Evolutionary conservation across 768 basidiomycete genomes (phyloP).

Genomic region (Amylocystis lapponica): DNA sequence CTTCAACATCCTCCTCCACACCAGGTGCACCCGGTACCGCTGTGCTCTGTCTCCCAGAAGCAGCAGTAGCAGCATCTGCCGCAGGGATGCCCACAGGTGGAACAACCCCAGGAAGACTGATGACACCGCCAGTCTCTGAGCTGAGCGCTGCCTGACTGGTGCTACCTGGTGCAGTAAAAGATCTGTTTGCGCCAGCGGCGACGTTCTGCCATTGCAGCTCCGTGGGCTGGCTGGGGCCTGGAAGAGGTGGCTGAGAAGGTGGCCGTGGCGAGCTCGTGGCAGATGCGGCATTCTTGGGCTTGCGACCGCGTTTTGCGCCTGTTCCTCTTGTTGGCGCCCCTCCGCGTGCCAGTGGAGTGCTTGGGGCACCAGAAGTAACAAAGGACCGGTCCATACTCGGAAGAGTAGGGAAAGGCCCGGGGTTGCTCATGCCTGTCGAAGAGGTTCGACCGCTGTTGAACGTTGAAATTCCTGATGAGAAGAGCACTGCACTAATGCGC

Average conservation of each 20-base stretch:
- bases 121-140: slow-evolving; percentile 8
- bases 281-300: slow-evolving; percentile 21
- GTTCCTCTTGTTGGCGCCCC: slow-evolving; percentile 15
- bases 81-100: too few species aligned
- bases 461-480: background rate
- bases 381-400: slow-evolving; percentile 22
- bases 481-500: background rate
- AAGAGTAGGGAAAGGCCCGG: slow-evolving; percentile 22
- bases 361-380: slow-evolving; percentile 12
- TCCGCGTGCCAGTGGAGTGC: slow-evolving; percentile 11
- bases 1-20: slow-evolving; percentile 55
- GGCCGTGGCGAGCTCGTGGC: slow-evolving; percentile 12
- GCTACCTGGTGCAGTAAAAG: too few species aligned
- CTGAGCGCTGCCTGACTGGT: background rate
- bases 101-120: slow-evolving; percentile 20
- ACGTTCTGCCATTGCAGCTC: slow-evolving; percentile 11
- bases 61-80: slow-evolving; percentile 2
- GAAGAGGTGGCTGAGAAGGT: slow-evolving; percentile 12
- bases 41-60: slow-evolving; percentile 1
- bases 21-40: slow-evolving; percentile 11
- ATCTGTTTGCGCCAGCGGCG: background rate
- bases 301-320: slow-evolving; percentile 27
- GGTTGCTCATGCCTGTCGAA: slow-evolving; percentile 17
- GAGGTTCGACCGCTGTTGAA: too few species aligned
- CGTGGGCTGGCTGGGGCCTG: slow-evolving; percentile 10